Conservation (phyloP, 179 eudicot species). For the Beta lomatogona region DNA sequence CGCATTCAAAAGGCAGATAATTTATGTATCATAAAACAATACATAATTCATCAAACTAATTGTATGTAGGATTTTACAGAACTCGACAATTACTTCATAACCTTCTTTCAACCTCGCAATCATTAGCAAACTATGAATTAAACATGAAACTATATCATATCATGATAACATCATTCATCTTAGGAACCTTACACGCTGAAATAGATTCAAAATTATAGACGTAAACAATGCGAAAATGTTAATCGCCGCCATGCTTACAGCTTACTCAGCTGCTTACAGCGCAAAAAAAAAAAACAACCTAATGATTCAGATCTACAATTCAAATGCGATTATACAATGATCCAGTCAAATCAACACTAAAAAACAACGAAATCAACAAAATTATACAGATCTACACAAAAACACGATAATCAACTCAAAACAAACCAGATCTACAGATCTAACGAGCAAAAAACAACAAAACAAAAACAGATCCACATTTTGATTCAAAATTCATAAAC, state of each 20-base stretch:
- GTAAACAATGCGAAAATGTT: background rate
- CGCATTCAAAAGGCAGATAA: too few species aligned
- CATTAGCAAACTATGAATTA: background rate
- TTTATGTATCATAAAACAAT: background rate
- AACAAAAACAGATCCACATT: constrained; percentile 10
- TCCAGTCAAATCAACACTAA: background rate
- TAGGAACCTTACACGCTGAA: too few species aligned
- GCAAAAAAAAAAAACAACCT: background rate
- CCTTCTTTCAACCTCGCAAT: background rate
- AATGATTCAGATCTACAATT: background rate
- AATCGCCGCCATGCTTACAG: too few species aligned
- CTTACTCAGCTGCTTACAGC: background rate
- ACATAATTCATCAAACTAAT: background rate
- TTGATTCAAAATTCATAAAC: background rate
- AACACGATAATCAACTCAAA: background rate
- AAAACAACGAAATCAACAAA: background rate
- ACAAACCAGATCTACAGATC: constrained; percentile 22
- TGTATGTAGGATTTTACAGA: background rate
- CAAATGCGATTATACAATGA: background rate
- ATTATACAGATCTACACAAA: constrained; percentile 1
- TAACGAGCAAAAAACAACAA: background rate
- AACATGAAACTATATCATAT: background rate
- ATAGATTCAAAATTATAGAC: background rate
- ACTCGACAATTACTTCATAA: background rate
- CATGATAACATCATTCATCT: background rate